Percentiles rank a stretch among this genome's conserved stretches.
Conservation (phyloP, 495 filamentous ascomycete species). For the Tuber borchii region DNA sequence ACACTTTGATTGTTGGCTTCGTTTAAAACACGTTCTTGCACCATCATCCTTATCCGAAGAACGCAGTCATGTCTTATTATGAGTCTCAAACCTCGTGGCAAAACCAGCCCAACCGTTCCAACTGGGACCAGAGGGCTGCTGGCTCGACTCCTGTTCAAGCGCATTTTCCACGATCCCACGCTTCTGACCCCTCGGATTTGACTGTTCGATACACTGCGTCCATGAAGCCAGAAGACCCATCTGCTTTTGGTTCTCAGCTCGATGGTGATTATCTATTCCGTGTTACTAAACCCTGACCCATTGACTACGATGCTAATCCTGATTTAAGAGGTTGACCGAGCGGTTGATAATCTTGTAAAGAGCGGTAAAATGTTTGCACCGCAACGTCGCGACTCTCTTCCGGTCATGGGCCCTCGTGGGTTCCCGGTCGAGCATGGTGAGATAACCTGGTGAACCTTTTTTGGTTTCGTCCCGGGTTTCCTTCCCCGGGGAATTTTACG, state of each 20-base stretch:
- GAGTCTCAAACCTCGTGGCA: constrained; percentile 64
- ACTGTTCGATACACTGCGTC: constrained; percentile 63
- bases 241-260: constrained; percentile 81
- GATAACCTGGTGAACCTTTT: constrained; percentile 14
- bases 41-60: constrained; percentile 6
- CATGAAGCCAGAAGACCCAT: constrained; percentile 66
- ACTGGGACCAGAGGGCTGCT: constrained; percentile 60
- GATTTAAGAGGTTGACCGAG: constrained; percentile 84
- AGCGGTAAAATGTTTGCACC: constrained; percentile 85
- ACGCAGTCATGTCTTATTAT: constrained; percentile 75
- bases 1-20: constrained; percentile 22
- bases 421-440: constrained; percentile 53
- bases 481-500: not conserved
- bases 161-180: constrained; percentile 17
- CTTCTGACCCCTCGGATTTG: constrained; percentile 43
- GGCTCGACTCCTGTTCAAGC: constrained; percentile 40
- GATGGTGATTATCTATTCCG: constrained; percentile 61
- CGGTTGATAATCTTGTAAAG: constrained; percentile 89
- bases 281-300: constrained; percentile 5
- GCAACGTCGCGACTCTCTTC: constrained; percentile 80
- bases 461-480: constrained; percentile 1
- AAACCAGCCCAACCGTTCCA: constrained; percentile 69
- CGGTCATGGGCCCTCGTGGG: constrained; percentile 58
- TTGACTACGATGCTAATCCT: constrained; percentile 17
- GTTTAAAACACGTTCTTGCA: constrained; percentile 12